These are phyloP conservation scores for Colletotrichum sp. DNA, from an alignment of 2,329 filamentous ascomycete genomes.

Conservation along the genomic window DNA sequence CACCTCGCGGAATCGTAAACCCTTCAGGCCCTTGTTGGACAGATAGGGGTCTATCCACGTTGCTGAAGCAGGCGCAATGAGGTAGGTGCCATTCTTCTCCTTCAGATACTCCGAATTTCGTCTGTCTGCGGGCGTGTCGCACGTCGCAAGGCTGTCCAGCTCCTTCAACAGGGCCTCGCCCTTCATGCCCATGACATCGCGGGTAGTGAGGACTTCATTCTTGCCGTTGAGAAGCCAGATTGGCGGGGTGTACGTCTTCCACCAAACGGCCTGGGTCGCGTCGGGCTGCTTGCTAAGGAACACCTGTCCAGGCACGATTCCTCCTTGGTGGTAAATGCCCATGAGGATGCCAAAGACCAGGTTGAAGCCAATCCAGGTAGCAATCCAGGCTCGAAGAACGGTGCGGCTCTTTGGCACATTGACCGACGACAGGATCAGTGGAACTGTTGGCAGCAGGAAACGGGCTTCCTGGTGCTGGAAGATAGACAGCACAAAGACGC, in stretches of 20 bases:
- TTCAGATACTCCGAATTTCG: conserved; percentile 62
- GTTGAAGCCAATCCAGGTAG: conserved; percentile 74
- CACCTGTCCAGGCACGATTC: conserved; percentile 76
- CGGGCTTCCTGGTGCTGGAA: conserved; percentile 84
- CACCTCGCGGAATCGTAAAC: conserved; percentile 70
- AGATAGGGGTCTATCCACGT: conserved; percentile 71
- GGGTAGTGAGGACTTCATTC: conserved; percentile 72
- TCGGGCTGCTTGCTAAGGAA: conserved; percentile 75
- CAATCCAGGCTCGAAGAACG: conserved; percentile 59
- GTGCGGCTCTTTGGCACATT: conserved; percentile 63
- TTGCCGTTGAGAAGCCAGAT: conserved; percentile 81
- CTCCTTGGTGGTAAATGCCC: conserved; percentile 84
- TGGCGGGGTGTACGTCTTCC: conserved; percentile 85
- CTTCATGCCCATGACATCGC: conserved; percentile 76
- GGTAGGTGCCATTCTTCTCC: conserved; percentile 67
- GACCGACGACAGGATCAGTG: conserved; percentile 77
- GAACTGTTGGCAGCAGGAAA: conserved; percentile 77
- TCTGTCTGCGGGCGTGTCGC: conserved; percentile 62
- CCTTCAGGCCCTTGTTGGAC: conserved; percentile 61
- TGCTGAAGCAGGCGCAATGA: conserved; percentile 77
- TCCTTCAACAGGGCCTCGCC: conserved; percentile 64
- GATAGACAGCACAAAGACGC: conserved; percentile 71
- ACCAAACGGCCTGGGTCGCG: conserved; percentile 77
- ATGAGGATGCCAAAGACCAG: conserved; percentile 71
- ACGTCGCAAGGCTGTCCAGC: conserved; percentile 65